These are phyloP conservation scores for Linanthus parryae DNA, from an alignment of 148 eudicot genomes.

Conservation along the genomic window DNA sequence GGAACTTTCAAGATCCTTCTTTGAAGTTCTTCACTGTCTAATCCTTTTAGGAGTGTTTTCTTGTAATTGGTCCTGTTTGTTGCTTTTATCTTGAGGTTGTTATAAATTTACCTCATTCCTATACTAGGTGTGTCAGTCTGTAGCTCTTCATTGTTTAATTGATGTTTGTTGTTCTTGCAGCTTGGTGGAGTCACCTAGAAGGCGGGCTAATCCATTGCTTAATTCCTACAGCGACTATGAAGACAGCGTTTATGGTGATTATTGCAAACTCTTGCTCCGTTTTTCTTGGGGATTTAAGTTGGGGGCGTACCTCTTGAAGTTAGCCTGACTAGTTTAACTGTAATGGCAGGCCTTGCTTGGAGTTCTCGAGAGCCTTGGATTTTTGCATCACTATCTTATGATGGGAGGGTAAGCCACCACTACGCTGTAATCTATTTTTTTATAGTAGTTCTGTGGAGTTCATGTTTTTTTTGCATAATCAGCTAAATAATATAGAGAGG, in stretches of 20 bases:
- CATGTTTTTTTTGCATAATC: not conserved
- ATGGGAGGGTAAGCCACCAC: conserved; percentile 76
- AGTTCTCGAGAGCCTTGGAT: conserved; percentile 91
- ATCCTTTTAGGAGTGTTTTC: too few species aligned
- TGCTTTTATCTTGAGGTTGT: too few species aligned
- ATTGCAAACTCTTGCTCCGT: not conserved
- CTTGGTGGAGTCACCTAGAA: conserved; percentile 32
- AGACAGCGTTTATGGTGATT: conserved; percentile 91
- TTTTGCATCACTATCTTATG: conserved; percentile 94
- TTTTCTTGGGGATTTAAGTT: not conserved
- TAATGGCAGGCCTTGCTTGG: conserved; percentile 81
- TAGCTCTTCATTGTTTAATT: conserved; percentile 4
- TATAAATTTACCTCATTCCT: conserved; percentile 5
- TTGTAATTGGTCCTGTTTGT: too few species aligned
- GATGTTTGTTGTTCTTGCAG: conserved; percentile 27
- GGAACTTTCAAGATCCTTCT: too few species aligned
- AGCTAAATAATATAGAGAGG: not conserved
- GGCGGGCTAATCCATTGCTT: conserved; percentile 51
- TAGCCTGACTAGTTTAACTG: conserved; percentile 8
- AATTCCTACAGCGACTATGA: conserved; percentile 85
- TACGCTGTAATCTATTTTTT: not conserved
- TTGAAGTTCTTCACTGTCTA: too few species aligned
- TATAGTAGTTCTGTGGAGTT: not conserved
- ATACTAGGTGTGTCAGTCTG: conserved; percentile 2
- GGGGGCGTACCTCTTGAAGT: conserved; percentile 1